These are phyloP conservation scores for Wallacemonas sp. DNA, from an alignment of 208 protist species.

Conservation along the genomic window DNA sequence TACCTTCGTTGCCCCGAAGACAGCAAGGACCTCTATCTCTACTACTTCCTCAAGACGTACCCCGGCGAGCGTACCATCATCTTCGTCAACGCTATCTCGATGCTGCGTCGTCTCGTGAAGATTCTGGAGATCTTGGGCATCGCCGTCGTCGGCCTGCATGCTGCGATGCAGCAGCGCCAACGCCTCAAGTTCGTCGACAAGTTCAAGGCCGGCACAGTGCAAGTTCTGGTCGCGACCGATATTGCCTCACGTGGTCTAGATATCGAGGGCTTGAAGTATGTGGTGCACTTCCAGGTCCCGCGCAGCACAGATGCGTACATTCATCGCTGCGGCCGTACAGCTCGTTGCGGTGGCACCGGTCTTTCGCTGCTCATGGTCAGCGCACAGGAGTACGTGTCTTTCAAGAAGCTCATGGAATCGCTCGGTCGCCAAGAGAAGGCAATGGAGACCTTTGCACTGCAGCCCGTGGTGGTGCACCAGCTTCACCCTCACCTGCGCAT, in stretches of 20 bases:
- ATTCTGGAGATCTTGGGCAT: constrained; percentile 89
- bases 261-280: constrained; percentile 94
- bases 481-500: constrained; percentile 73
- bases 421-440: constrained; percentile 53
- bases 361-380: constrained; percentile 81
- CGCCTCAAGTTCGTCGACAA: constrained; percentile 97
- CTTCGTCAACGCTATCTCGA: constrained; percentile 94
- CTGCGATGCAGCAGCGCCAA: constrained; percentile 97
- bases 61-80: constrained; percentile 91
- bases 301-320: constrained; percentile 95
- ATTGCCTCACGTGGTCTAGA: constrained; percentile 94
- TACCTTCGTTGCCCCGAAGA: constrained; percentile 90
- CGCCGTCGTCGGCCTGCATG: constrained; percentile 89
- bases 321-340: constrained; percentile 96
- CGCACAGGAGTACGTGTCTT: constrained; percentile 87
- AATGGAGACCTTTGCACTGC: constrained; percentile 80
- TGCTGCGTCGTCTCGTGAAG: constrained; percentile 91
- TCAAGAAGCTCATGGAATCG: constrained; percentile 80
- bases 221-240: constrained; percentile 91
- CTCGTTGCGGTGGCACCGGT: constrained; percentile 84
- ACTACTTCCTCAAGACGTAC: constrained; percentile 93
- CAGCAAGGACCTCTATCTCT: constrained; percentile 96
- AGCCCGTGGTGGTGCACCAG: constrained; percentile 80
- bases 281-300: constrained; percentile 98
- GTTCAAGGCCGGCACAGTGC: constrained; percentile 70